A percentile compares a stretch with the other conserved stretches of the same genome.
Evolutionary conservation across 768 basidiomycete genomes (phyloP).

Genomic region (Hypsizygus marmoreus): DNA sequence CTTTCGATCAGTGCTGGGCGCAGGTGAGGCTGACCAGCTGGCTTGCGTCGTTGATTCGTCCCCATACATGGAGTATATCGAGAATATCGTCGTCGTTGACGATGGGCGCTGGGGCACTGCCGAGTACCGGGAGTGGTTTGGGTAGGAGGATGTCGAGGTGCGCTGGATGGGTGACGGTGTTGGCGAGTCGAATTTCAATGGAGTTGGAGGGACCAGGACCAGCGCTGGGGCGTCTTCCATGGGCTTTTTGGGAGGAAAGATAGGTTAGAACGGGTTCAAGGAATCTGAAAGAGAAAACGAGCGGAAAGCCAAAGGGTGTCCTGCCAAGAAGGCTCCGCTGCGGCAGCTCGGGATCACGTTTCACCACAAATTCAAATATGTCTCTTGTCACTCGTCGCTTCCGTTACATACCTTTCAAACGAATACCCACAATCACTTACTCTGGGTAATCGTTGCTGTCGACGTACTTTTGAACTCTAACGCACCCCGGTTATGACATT

Average conservation of each 20-base stretch:
- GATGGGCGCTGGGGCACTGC: constrained; percentile 50
- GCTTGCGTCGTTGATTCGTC: constrained; percentile 46
- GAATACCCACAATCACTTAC: no score
- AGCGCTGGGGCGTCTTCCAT: constrained; percentile 45
- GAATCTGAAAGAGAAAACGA: constrained; percentile 8
- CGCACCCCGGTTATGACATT: no score
- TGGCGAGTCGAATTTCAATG: constrained; percentile 23
- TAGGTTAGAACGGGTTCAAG: no score
- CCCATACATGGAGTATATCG: constrained; percentile 88
- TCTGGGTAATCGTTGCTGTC: no score
- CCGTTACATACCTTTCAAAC: no score
- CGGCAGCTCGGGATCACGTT: no score
- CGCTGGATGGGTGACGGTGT: constrained; percentile 30
- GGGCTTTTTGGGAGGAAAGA: constrained; percentile 2
- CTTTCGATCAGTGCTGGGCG: constrained; percentile 30
- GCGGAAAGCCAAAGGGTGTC: not conserved
- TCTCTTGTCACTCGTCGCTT: no score
- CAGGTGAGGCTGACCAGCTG: constrained; percentile 43
- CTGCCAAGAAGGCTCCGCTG: no score
- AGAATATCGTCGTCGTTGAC: constrained; percentile 76
- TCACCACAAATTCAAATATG: no score
- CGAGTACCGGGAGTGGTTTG: constrained; percentile 33
- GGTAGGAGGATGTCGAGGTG: constrained; percentile 32
- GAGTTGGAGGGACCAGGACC: constrained; percentile 37
- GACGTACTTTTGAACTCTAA: no score